Percentiles rank a stretch among this genome's conserved stretches.
These are phyloP conservation scores for Aureobasidium sp. DNA, from an alignment of 2,329 filamentous ascomycete species.

Conservation along the genomic window DNA sequence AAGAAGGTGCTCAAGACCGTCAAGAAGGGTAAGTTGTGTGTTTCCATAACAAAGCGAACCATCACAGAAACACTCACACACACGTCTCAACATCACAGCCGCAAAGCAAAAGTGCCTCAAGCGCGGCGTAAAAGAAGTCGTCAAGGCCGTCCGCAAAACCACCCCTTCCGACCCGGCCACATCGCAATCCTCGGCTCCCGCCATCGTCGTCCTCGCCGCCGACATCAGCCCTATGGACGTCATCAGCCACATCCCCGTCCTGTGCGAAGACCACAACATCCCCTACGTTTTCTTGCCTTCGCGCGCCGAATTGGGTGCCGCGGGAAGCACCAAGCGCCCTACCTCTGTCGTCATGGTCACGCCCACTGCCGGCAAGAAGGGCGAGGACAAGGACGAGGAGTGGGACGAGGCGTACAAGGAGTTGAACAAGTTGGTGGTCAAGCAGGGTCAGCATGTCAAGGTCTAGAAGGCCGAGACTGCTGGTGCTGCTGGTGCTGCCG, in stretches of 20 bases:
- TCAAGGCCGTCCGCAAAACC: slow-evolving; percentile 95
- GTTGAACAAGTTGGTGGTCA: slow-evolving; percentile 52
- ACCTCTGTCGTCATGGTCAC: slow-evolving; percentile 89
- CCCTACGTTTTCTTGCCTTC: slow-evolving; percentile 94
- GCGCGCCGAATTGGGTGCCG: slow-evolving; percentile 86
- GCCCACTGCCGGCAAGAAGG: slow-evolving; percentile 43
- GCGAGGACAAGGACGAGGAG: slow-evolving; percentile 38
- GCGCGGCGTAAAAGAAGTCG: slow-evolving; percentile 97
- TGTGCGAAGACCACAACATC: slow-evolving; percentile 96
- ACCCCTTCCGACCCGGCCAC: slow-evolving; percentile 59
- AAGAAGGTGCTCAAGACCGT: slow-evolving; percentile 61
- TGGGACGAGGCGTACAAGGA: slow-evolving; percentile 42
- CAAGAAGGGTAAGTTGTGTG: slow-evolving; percentile 47
- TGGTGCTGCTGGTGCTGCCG: not conserved
- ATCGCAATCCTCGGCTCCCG: slow-evolving; percentile 45
- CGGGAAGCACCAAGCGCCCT: slow-evolving; percentile 89
- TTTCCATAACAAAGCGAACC: no score
- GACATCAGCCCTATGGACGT: slow-evolving; percentile 99
- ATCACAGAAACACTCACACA: no score
- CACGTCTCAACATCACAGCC: slow-evolving; percentile 47
- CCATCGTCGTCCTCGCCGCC: slow-evolving; percentile 79
- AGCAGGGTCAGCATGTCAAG: slow-evolving; percentile 52
- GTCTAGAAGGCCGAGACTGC: slow-evolving; percentile 31
- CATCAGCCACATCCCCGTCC: slow-evolving; percentile 93
- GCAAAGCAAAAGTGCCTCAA: slow-evolving; percentile 94